Evolutionary conservation across 345 rosid genomes (phyloP), one percentile per base, ranked within the genome.

Genomic region (Salix koriyanagi): DNA sequence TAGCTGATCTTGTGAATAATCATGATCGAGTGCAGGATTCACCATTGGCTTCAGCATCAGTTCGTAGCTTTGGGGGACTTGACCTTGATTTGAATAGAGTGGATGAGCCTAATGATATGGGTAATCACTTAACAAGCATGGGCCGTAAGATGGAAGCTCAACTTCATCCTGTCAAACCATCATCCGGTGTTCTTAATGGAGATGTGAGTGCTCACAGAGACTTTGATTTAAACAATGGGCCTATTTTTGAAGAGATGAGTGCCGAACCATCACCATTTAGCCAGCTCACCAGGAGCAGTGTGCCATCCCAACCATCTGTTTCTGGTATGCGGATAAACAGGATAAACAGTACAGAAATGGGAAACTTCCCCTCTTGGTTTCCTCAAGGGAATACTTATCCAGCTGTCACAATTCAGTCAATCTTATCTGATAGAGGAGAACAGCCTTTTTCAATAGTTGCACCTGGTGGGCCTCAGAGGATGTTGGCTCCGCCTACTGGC

Each of bases 211-310:
- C 76, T 15, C 78, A 68, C 69, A 84, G 91, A 78, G 97, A 89
- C 81, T 93, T 93, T 52, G 99, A 95, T 83, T 83, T 95, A 88
- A 95, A 95, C 74, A 90, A 92, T 86, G 97, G 95, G 64, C 97
- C 97, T 3, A 70, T 79, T 58, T 77, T 69, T 44, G 97, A 91
- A 80, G 96, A 94, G 56, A 78, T 26, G 37, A 70, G 69, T 81
- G 83, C 77, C 25, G 97, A 90, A 67, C 84, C 92, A 69, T 82
- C 89, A 18, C 65, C 76, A 23, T 77, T 84, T 71, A 80, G 73
- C 70, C 93, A 87, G 81, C 85, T 80, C 21, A 39, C 76, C 15
- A 89, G 87, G 82, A 86, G 72, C 75, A 84, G 82, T 68, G 26
- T 80, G 65, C 82, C 84, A 69, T 77, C 91, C 79, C 94, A 89